These are phyloP conservation scores for Lachnellula subtilissima DNA, from an alignment of 2,329 filamentous ascomycete genomes.

Conservation along the genomic window DNA sequence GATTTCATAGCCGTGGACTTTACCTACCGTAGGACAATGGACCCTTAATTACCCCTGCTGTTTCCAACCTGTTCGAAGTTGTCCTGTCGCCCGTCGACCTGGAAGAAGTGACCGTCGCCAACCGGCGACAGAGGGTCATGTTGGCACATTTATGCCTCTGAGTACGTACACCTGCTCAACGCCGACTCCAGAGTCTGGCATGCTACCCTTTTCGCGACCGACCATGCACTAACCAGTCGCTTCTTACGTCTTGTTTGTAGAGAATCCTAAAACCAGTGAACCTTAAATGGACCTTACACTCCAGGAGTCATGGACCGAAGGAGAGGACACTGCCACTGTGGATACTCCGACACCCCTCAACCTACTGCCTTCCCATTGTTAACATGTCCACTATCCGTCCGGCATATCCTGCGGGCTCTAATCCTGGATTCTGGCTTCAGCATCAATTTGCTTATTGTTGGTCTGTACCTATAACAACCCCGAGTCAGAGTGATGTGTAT, in stretches of 20 bases:
- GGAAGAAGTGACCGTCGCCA: slow-evolving; percentile 13
- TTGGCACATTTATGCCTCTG: slow-evolving; percentile 28
- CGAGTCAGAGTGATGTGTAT: neutral
- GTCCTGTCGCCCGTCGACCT: neutral
- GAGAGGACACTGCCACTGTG: slow-evolving; percentile 7
- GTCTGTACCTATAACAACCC: neutral
- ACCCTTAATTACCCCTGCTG: neutral
- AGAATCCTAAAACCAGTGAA: neutral
- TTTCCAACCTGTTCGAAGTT: neutral
- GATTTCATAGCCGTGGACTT: slow-evolving; percentile 3
- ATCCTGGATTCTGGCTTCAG: neutral
- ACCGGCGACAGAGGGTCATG: slow-evolving; percentile 13
- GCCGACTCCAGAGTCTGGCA: slow-evolving; percentile 24
- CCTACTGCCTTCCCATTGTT: slow-evolving; percentile 11
- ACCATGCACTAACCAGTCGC: slow-evolving; percentile 27
- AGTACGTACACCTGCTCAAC: slow-evolving; percentile 31
- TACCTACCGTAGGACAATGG: slow-evolving; percentile 3
- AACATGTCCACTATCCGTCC: slow-evolving; percentile 3
- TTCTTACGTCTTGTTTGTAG: slow-evolving; percentile 21
- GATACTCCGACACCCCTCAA: neutral
- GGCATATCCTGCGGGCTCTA: no score
- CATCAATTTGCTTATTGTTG: slow-evolving; percentile 1
- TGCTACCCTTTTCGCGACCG: slow-evolving; percentile 18
- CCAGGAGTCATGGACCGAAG: slow-evolving; percentile 1
- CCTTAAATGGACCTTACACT: neutral